Conservation (phyloP, 2,329 filamentous ascomycete genomes). For the Penicillium sclerotigenum region DNA sequence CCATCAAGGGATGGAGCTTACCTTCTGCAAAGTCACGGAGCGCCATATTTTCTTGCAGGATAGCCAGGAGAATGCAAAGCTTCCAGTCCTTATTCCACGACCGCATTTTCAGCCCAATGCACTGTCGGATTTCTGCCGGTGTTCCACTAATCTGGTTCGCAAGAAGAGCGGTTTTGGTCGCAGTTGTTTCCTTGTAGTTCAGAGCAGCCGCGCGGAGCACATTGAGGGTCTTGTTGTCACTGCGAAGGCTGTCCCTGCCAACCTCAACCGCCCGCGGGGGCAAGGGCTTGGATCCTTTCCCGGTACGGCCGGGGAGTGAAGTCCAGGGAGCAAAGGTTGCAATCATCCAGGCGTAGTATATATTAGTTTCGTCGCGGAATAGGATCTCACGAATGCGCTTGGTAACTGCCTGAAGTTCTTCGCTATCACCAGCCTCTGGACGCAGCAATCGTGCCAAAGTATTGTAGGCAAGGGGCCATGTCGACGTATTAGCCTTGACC, state of each 20-base stretch:
- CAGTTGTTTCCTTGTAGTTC: conserved; percentile 62
- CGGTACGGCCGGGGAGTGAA: conserved; percentile 44
- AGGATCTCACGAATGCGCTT: conserved; percentile 48
- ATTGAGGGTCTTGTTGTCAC: conserved; percentile 70
- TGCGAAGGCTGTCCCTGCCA: conserved; percentile 73
- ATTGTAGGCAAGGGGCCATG: conserved; percentile 64
- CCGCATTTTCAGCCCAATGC: conserved; percentile 36
- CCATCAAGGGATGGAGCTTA: conserved; percentile 16
- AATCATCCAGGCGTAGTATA: conserved; percentile 74
- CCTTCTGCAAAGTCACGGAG: conserved; percentile 31
- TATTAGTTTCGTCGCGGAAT: conserved; percentile 60
- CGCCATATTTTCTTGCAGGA: conserved; percentile 40
- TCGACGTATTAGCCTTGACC: conserved; percentile 54
- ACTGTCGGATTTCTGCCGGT: conserved; percentile 36
- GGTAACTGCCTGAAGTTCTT: conserved; percentile 45
- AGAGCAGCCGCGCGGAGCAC: conserved; percentile 63
- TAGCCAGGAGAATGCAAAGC: conserved; percentile 38
- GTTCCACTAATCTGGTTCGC: conserved; percentile 27
- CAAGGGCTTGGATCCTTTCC: conserved; percentile 45
- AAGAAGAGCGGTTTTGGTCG: conserved; percentile 50
- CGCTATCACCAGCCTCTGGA: conserved; percentile 36
- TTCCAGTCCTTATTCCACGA: conserved; percentile 41
- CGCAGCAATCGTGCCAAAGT: conserved; percentile 54
- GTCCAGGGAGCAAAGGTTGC: conserved; percentile 73
- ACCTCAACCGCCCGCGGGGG: conserved; percentile 62